Conservation (phyloP, 345 rosid genomes). For the Moricandia moricandioides region DNA sequence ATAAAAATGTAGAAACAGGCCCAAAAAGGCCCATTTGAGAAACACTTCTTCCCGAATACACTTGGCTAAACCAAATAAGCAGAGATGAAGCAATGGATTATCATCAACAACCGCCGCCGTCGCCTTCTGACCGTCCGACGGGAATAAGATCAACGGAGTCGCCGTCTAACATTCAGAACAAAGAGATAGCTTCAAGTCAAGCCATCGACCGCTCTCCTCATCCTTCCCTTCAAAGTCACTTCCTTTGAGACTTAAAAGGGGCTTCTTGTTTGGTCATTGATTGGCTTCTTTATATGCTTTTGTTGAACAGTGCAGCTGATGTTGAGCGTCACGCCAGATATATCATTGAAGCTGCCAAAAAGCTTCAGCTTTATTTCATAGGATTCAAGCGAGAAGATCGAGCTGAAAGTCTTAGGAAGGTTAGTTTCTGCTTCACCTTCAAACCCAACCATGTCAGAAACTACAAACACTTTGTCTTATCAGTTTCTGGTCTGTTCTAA, state of each 20-base stretch:
- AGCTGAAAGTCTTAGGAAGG: constrained; percentile 67
- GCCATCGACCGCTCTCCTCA: constrained; percentile 94
- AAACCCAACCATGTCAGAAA: neutral
- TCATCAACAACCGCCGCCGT: too few relatives aligned
- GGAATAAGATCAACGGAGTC: too few relatives aligned
- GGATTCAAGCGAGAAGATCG: constrained; percentile 73
- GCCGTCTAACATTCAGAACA: too few relatives aligned
- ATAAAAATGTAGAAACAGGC: too few relatives aligned
- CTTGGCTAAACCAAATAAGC: constrained; percentile 6
- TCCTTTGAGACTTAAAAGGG: too few relatives aligned
- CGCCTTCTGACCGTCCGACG: too few relatives aligned
- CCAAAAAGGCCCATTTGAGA: constrained; percentile 33
- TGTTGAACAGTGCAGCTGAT: constrained; percentile 49
- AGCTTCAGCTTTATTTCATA: constrained; percentile 77
- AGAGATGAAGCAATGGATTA: too few relatives aligned
- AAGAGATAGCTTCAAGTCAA: constrained; percentile 87
- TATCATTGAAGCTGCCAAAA: constrained; percentile 97
- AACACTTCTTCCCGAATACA: constrained; percentile 89
- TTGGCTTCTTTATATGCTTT: neutral
- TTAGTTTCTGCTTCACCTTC: constrained; percentile 19
- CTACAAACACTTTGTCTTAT: neutral
- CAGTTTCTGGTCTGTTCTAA: neutral
- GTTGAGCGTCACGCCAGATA: constrained; percentile 92
- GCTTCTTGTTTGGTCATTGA: too few relatives aligned
- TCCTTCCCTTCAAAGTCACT: constrained; percentile 91